These are phyloP conservation scores for Vanrija sp. DNA, from an alignment of 1,284 basidiomycete species.

Conservation along the genomic window DNA sequence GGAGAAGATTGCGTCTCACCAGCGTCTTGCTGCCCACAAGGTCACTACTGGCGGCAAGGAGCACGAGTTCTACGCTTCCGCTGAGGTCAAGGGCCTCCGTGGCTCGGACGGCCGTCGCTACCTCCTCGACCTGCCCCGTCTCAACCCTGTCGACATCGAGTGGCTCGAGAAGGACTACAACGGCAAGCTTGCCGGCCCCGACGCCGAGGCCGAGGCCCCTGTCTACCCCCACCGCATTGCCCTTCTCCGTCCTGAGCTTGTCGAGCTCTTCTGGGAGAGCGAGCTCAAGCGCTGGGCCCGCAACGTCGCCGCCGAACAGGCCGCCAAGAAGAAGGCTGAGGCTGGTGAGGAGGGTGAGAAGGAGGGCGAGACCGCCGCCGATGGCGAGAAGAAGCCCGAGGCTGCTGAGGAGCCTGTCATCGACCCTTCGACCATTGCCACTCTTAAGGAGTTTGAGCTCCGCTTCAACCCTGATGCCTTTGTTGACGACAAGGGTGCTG, in stretches of 20 bases:
- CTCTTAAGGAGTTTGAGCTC: constrained; percentile 52
- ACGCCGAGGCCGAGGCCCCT: constrained; percentile 20
- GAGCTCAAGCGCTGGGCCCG: constrained; percentile 56
- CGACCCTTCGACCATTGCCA: constrained; percentile 21
- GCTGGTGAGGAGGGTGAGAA: constrained; percentile 22
- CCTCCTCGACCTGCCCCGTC: constrained; percentile 56
- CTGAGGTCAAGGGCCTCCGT: constrained; percentile 57
- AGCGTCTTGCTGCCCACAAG: constrained; percentile 55
- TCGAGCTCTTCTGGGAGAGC: constrained; percentile 55
- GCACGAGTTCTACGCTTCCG: constrained; percentile 54
- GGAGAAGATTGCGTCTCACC: constrained; percentile 52
- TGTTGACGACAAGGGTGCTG: constrained; percentile 44
- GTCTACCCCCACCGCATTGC: constrained; percentile 56
- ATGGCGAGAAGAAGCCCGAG: constrained; percentile 10
- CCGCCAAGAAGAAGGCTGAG: constrained; percentile 23
- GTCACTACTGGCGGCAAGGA: constrained; percentile 50
- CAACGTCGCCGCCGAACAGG: constrained; percentile 46
- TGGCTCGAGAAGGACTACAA: constrained; percentile 55
- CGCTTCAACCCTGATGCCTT: constrained; percentile 59
- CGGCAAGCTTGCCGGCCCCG: constrained; percentile 33
- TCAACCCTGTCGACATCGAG: constrained; percentile 56
- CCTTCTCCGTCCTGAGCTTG: constrained; percentile 57
- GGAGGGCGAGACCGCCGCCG: constrained; percentile 8
- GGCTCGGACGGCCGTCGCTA: constrained; percentile 57
- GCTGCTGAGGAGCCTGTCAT: constrained; percentile 13